phyloP scores from a whole-genome alignment of 306 rosid genomes.

The Abrus precatorius region DNA sequence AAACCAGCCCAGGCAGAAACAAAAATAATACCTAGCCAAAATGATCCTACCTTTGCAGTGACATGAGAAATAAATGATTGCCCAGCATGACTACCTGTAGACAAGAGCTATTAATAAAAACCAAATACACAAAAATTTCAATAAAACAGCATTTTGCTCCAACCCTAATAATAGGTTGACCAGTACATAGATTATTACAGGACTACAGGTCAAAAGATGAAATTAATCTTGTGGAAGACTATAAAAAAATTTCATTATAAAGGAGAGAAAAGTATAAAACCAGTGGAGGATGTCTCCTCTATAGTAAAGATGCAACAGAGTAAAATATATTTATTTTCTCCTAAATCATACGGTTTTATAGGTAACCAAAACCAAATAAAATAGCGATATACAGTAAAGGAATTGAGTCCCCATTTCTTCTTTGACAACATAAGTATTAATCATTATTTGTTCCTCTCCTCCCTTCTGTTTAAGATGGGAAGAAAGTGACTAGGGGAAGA shows the following conservation, averaged over 20 bases:
- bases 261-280: not conserved
- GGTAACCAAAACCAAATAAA: slow-evolving; percentile 15
- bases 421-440: not conserved
- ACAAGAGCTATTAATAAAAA: slow-evolving; percentile 45
- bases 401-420: not conserved
- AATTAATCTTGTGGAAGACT: slow-evolving; percentile 30
- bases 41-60: slow-evolving; percentile 77
- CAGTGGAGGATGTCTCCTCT: slow-evolving; percentile 12
- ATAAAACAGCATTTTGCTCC: not conserved
- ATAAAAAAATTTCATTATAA: not conserved
- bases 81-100: slow-evolving; percentile 84
- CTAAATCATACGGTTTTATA: slow-evolving; percentile 15
- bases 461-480: not conserved
- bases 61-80: slow-evolving; percentile 82
- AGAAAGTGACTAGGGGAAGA: not conserved
- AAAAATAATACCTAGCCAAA: slow-evolving; percentile 34
- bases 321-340: not conserved
- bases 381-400: slow-evolving; percentile 4
- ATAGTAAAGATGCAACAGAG: slow-evolving; percentile 9
- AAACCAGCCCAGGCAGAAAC: slow-evolving; percentile 33
- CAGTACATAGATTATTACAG: slow-evolving; percentile 11
- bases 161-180: slow-evolving; percentile 14
- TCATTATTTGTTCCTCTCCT: not conserved
- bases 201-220: slow-evolving; percentile 13
- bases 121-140: slow-evolving; percentile 24